Base-by-base conservation (phyloP, 2,329 filamentous ascomycete species). In the Leptographium wingfieldii region DNA sequence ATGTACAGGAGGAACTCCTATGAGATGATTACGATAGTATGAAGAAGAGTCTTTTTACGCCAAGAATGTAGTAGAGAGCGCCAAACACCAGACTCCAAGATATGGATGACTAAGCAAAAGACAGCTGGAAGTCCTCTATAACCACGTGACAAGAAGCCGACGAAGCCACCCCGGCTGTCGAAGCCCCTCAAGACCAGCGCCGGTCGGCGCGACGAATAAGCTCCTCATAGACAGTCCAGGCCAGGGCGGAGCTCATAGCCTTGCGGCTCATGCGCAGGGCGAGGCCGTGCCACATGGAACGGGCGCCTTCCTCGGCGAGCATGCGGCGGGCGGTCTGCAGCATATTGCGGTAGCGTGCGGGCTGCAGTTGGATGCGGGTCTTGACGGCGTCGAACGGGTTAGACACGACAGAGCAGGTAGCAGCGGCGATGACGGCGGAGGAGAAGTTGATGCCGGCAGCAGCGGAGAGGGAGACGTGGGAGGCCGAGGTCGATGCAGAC, bases 311-410 rank as follows among this genome's bases (percentile, higher is more conserved):
- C 67, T 95, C 87, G 1, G 75, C 73, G 4, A 97, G 71, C 87
- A 99, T 96, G 69, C 84, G 80, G 67, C 78, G 81, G 49, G 81
- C 84, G 0, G 92, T 90, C 63, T 88, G 84, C 65, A 88, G 72
- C 80, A 92, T 89, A 68, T 97, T 96, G 40, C 80, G 79, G 69
- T 97, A 99, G 60, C 82, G 80, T 7, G 77, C 78, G 3, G 94
- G 94, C 76, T 95, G 89, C 40, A 99, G 78, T 74, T 99, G 94
- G 66, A 99, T 84, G 56, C 94, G 79, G 27, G 94, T 99, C 76
- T 99, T 99, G 72, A 97, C 85, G 0, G 91, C 91, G 73, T 99
- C 94, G 68, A 97, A 97, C 0, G 94, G 94, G 71, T 99, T 99
- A 10, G 94, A 96, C 46, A 97, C 79, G 4, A 87, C 86, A 0